A percentile compares a stretch with the other conserved stretches of the same genome.
These are phyloP conservation scores for Kwoniella mangroviensis DNA, from an alignment of 768 basidiomycete species.

Conservation along the genomic window DNA sequence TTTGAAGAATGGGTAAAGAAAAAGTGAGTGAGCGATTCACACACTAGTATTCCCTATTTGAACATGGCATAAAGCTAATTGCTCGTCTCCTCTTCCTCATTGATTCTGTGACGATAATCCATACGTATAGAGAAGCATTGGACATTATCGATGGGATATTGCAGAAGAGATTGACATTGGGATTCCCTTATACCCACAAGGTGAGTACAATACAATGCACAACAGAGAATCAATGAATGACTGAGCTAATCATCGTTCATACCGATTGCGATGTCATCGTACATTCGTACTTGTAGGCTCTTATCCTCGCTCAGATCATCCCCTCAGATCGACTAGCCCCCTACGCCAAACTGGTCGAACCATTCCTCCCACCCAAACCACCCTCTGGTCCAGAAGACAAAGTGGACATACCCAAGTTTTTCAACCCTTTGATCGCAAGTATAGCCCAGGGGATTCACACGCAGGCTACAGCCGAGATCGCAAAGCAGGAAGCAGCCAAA, in stretches of 20 bases:
- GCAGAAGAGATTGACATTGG: slow-evolving; percentile 12
- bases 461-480: background rate
- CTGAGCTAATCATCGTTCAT: background rate
- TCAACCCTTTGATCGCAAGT: slow-evolving; percentile 8
- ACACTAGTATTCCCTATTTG: no score
- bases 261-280: background rate
- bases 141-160: slow-evolving; percentile 20
- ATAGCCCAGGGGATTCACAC: slow-evolving; percentile 3
- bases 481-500: background rate
- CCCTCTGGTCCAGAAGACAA: background rate
- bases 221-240: background rate
- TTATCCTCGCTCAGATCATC: slow-evolving; percentile 19
- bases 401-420: background rate
- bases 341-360: slow-evolving; percentile 15
- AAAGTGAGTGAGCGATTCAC: slow-evolving; percentile 10
- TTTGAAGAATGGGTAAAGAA: slow-evolving; percentile 12
- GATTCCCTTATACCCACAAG: slow-evolving; percentile 17
- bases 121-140: slow-evolving; percentile 4
- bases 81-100: background rate
- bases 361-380: slow-evolving; percentile 6
- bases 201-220: background rate
- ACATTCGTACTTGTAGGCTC: slow-evolving; percentile 1
- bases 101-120: no score
- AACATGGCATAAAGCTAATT: background rate
- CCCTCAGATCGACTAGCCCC: slow-evolving; percentile 7